Evolutionary conservation across 805 yeast species (phyloP), one percentile per base, ranked within the genome.

Genomic region (Pichia heedii): DNA sequence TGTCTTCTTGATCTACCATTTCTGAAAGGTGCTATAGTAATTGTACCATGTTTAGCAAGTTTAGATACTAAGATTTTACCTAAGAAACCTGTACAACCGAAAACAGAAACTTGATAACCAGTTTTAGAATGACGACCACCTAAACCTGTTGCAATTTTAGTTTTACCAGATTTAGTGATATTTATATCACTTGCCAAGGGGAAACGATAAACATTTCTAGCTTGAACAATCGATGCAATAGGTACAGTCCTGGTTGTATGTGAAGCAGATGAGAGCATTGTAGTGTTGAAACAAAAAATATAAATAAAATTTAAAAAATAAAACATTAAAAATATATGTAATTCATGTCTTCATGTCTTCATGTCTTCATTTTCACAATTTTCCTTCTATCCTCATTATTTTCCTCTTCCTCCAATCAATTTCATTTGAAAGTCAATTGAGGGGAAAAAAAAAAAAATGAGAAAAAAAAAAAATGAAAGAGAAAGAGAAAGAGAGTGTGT

Each of bases 61-160:
- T 80, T 81, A 30, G 89, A 68, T 18, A 77, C 73, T 48, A 86
- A 62, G 51, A 81, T 74, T 39, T 86, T 75, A 38, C 95, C 95
- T 46, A 86, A 66, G 61, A 81, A 79, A 2, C 95, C 95, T 38
- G 80, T 68, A 32, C 81, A 84, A 10, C 95, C 95, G 57, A 86
- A 86, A 3, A 86, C 93, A 1, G 95, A 84, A 20, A 89, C 95
- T 4, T 89, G 84, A 65, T 79, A 84, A 3, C 95, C 95, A 9
- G 90, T 80, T 68, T 94, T 74, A 24, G 94, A 84, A 5, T 90
- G 81, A 46, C 85, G 72, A 26, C 95, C 95, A 38, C 94, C 93
- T 40, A 75, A 66, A 48, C 95, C 95, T 30, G 71, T 68, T n/a
- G 84, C 62, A 36, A 82, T 61, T 52, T 78, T 71, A 36, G 87